Evolutionary conservation across 2,329 filamentous ascomycete species (phyloP).

Genomic region (Colletotrichum sp.): DNA sequence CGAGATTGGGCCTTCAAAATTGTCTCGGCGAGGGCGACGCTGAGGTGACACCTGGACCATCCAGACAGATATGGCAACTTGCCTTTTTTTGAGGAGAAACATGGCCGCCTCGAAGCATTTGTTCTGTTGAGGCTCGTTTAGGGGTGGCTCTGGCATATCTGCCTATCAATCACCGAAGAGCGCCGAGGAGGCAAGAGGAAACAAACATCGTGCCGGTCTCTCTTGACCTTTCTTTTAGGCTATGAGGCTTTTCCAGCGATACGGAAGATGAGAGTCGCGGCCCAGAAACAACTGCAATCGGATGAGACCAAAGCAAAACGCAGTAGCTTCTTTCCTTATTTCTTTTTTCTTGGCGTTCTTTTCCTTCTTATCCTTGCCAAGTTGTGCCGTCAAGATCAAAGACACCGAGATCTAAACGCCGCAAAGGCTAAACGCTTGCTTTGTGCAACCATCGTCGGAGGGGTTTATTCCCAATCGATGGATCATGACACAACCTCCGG

Average conservation of each 20-base stretch:
- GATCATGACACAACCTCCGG: not conserved
- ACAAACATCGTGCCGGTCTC: not conserved
- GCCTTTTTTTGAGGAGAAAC: not conserved
- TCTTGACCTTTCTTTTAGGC: not conserved
- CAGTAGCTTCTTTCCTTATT: not conserved
- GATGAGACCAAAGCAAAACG: not conserved
- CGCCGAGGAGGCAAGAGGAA: slow-evolving; percentile 4
- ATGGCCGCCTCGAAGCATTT: not conserved
- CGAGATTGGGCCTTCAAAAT: not conserved
- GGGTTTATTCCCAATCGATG: not conserved
- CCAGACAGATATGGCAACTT: not conserved
- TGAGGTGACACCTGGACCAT: not conserved
- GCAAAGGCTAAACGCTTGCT: not conserved
- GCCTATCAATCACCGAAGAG: not conserved
- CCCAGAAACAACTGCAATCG: not conserved
- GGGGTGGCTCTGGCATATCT: not conserved
- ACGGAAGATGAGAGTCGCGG: not conserved
- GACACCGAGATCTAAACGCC: not conserved
- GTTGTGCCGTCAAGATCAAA: not conserved
- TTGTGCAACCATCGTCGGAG: not conserved
- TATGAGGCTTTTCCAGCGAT: not conserved
- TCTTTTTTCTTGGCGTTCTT: not conserved
- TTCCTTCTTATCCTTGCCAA: not conserved
- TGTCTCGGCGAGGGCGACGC: not conserved
- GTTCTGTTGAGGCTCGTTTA: not conserved